Evolutionary conservation across 108 stramenopile genomes (phyloP).

Genomic region (Fragilaria radians): DNA sequence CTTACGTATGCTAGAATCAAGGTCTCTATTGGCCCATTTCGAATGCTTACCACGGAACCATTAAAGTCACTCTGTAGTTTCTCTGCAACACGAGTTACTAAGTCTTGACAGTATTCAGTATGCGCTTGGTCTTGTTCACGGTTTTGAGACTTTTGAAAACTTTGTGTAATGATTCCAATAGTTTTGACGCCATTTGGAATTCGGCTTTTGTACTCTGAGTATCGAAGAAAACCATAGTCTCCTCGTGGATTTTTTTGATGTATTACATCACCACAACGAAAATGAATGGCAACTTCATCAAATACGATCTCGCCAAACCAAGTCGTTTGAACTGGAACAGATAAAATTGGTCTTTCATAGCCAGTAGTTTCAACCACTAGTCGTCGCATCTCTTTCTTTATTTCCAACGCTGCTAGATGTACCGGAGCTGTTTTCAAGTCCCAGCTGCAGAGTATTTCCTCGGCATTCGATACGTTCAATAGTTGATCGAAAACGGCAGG

Average conservation of each 20-base stretch:
- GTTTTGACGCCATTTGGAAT: constrained; percentile 12
- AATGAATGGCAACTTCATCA: constrained; percentile 36
- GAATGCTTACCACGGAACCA: constrained; percentile 12
- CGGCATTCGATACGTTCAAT: too few relatives aligned
- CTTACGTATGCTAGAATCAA: constrained; percentile 23
- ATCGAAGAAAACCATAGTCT: constrained; percentile 30
- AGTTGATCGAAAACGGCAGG: too few relatives aligned
- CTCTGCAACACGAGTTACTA: constrained; percentile 15
- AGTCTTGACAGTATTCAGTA: constrained; percentile 4
- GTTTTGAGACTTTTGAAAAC: constrained; percentile 13
- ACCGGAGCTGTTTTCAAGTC: too few relatives aligned
- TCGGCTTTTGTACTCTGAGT: constrained; percentile 18
- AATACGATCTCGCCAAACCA: too few relatives aligned
- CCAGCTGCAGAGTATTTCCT: too few relatives aligned
- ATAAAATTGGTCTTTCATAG: too few relatives aligned
- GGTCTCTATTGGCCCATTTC: constrained; percentile 23
- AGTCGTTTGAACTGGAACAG: too few relatives aligned
- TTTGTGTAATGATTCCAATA: constrained; percentile 34
- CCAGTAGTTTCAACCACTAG: too few relatives aligned
- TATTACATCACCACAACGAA: constrained; percentile 39
- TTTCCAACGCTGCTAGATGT: too few relatives aligned
- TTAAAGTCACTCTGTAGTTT: constrained; percentile 17
- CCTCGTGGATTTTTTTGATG: neutral
- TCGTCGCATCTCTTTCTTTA: too few relatives aligned
- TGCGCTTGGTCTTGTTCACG: constrained; percentile 3